Percentiles rank a stretch among this genome's conserved stretches.
Evolutionary conservation across 2,329 filamentous ascomycete species (phyloP).

Genomic region (Lachnellula hyalina): DNA sequence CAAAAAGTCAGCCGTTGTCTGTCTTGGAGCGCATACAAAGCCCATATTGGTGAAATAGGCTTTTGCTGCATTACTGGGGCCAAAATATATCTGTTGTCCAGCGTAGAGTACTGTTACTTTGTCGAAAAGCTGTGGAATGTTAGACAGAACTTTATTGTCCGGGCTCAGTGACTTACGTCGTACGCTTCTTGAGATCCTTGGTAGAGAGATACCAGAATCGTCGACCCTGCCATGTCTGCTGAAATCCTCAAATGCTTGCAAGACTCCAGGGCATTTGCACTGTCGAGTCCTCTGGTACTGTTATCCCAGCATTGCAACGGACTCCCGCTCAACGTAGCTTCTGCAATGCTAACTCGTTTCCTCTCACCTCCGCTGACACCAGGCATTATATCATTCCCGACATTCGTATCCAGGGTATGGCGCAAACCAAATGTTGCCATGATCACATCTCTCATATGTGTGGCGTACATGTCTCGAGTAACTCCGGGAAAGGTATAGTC

Average conservation of each 20-base stretch:
- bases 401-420: constrained; percentile 64
- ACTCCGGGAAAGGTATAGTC: constrained; percentile 35
- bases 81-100: constrained; percentile 68
- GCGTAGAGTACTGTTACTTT: constrained; percentile 62
- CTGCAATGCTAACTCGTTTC: constrained; percentile 75
- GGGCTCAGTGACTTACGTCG: constrained; percentile 34
- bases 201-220: constrained; percentile 64
- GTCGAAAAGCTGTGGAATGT: constrained; percentile 45
- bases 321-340: constrained; percentile 55
- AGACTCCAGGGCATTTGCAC: constrained; percentile 67
- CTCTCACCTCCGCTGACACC: constrained; percentile 66
- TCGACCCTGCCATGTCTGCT: constrained; percentile 57
- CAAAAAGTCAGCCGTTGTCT: constrained; percentile 56
- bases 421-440: constrained; percentile 67
- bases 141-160: not conserved
- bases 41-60: constrained; percentile 64
- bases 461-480: constrained; percentile 44
- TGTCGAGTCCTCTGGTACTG: constrained; percentile 66
- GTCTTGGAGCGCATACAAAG: constrained; percentile 62
- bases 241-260: constrained; percentile 58
- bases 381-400: constrained; percentile 63
- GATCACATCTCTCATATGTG: constrained; percentile 44
- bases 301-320: constrained; percentile 71
- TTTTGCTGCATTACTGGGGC: constrained; percentile 55
- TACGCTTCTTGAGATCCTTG: constrained; percentile 65